Conservation (phyloP, 169 alveolate species). For the Fabrea salina region DNA sequence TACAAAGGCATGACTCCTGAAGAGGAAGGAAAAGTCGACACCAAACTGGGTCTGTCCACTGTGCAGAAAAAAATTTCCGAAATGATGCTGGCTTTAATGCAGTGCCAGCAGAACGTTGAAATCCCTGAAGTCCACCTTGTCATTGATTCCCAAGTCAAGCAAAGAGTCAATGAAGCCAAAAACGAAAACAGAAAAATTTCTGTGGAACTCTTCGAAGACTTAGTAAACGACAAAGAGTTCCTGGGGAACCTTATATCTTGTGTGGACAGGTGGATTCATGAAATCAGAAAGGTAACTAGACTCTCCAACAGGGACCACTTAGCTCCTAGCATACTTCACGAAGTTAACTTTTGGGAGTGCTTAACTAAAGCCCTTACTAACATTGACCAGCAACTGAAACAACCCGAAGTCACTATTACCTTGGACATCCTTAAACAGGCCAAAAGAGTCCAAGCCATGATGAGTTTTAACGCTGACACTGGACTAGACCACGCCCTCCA, state of each 20-base stretch:
- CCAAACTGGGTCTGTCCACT: conserved; percentile 59
- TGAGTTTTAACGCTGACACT: conserved; percentile 93
- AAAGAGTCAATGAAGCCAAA: conserved; percentile 72
- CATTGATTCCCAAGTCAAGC: conserved; percentile 84
- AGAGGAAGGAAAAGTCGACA: conserved; percentile 36
- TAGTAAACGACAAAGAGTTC: conserved; percentile 51
- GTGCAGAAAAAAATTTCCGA: conserved; percentile 82
- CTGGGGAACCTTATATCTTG: conserved; percentile 46
- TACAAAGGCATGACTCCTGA: conserved; percentile 44
- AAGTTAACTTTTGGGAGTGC: conserved; percentile 85
- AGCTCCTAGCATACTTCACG: conserved; percentile 77
- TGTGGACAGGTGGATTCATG: conserved; percentile 77
- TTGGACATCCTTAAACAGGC: conserved; percentile 87
- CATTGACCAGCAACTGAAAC: conserved; percentile 79
- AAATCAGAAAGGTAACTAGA: conserved; percentile 74
- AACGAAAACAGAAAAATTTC: conserved; percentile 57
- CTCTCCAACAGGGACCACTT: conserved; percentile 44
- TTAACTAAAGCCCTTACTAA: conserved; percentile 82
- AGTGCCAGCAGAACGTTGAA: conserved; percentile 90
- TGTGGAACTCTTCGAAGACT: conserved; percentile 64
- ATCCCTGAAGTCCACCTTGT: conserved; percentile 88
- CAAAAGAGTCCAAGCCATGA: conserved; percentile 87
- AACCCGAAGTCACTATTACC: conserved; percentile 90
- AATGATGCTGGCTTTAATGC: conserved; percentile 86
- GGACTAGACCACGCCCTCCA: conserved; percentile 89